Base-by-base conservation (phyloP, 2,329 filamentous ascomycete genomes). In the Scopulariopsis brevicaulis region DNA sequence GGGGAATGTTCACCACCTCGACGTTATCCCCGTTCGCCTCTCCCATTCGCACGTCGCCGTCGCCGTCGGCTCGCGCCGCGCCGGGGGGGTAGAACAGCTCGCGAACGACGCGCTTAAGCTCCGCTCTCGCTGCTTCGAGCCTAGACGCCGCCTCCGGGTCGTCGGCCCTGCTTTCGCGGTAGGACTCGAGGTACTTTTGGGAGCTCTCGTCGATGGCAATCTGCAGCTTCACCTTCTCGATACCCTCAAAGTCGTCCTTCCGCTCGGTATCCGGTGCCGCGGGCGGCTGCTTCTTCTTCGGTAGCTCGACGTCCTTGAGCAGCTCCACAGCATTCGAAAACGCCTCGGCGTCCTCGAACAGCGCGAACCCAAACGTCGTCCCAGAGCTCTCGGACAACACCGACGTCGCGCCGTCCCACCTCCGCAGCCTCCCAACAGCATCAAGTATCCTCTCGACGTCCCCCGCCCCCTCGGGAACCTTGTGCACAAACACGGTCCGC, bases 321-420 rank as follows among this genome's bases (percentile, higher is more conserved):
- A 96, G 82, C 70, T 95, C 90, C 58, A 92, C 84, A 51, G 93
- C 94, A 52, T 86, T 86, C 69, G 87, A 85, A 64, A 99, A 78
- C 63, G 91, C 93, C 70, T 96, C 89, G 25, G 86, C 84, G 70
- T 97, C 92, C 62, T 96, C 93, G 71, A 89, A 99, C 71, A 96
- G 89, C 60, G 93, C 94, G 73, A 99, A 97, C 15, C 93, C 94
- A 76, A 97, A 97, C 62, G 86, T 87, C 71, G 87, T 86, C 58
- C 85, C 85, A 73, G 93, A 94, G 63, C 88, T 84, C 63, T 90
- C 85, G n/a, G 76, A 69, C 18, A 76, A 67, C 37, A 77, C 73
- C 18, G 77, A 79, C 54, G 82, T 83, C 37, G 85, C 86, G 60
- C 90, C 79, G 62, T 92, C 91, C 91, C 92, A 99, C 65, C 90